These are phyloP conservation scores for Diaporthe australafricana DNA, from an alignment of 2,329 filamentous ascomycete species.

Conservation along the genomic window DNA sequence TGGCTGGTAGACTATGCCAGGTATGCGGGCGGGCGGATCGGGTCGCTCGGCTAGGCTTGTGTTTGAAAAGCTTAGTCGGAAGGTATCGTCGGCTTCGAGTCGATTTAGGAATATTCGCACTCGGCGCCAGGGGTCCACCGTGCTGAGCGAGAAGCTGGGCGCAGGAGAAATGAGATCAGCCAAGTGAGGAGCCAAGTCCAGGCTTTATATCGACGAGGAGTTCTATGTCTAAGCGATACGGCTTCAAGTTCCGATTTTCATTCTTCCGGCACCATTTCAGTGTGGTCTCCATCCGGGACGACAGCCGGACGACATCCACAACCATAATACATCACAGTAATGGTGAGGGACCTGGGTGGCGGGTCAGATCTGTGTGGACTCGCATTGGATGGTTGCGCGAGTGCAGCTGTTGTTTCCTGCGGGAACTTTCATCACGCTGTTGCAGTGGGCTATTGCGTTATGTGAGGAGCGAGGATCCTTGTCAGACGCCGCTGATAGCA, in stretches of 20 bases:
- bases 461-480: not conserved
- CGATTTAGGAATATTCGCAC: no score
- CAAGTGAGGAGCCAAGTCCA: not conserved
- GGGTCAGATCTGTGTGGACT: not conserved
- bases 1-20: not conserved
- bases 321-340: not conserved
- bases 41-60: conserved; percentile 1
- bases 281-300: not conserved
- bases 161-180: not conserved
- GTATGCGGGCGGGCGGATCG: not conserved
- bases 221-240: not conserved
- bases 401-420: not conserved
- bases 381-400: not conserved
- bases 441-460: conserved; percentile 32
- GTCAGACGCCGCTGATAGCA: not conserved
- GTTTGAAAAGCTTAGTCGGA: not conserved
- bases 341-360: not conserved
- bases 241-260: not conserved
- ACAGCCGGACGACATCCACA: not conserved
- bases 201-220: not conserved
- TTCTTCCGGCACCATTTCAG: not conserved
- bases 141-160: not conserved
- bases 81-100: not conserved
- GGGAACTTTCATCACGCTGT: conserved; percentile 23
- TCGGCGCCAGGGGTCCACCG: not conserved